Conservation (phyloP, 805 yeast genomes). For the Ascoidea rubescens region DNA sequence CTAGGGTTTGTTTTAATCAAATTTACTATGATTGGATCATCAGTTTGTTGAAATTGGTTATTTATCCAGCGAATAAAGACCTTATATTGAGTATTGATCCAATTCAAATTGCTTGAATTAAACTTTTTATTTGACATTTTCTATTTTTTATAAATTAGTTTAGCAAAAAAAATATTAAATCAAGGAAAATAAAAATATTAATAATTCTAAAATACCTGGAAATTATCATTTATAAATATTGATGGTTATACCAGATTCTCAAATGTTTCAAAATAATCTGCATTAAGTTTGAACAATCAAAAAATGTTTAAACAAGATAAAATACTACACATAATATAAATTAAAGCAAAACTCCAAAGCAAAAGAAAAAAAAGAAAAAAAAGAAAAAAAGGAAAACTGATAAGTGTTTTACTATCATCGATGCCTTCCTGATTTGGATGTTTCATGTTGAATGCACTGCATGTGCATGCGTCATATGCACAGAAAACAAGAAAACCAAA, state of each 20-base stretch:
- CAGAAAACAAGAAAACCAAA: too few species aligned
- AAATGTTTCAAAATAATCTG: background rate
- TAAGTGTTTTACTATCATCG: too few species aligned
- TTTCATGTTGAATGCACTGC: too few species aligned
- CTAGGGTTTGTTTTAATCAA: background rate
- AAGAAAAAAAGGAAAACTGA: too few species aligned
- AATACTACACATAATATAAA: too few species aligned
- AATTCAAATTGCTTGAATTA: constrained; percentile 13
- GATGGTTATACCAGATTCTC: background rate
- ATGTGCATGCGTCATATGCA: too few species aligned
- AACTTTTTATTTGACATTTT: background rate
- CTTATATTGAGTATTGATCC: constrained; percentile 32
- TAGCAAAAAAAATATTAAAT: background rate
- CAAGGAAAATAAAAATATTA: background rate
- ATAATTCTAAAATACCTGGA: background rate
- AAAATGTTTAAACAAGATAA: too few species aligned
- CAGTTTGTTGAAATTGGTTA: constrained; percentile 17
- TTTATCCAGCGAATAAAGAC: constrained; percentile 39
- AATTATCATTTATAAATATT: background rate
- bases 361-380: too few species aligned
- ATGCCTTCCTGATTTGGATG: too few species aligned
- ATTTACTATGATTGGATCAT: constrained; percentile 11
- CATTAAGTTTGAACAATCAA: too few species aligned
- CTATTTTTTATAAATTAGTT: too few species aligned
- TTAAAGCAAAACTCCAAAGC: too few species aligned